These are phyloP conservation scores for Dunaliella primolecta DNA, from an alignment of 139 green algal species.

Conservation along the genomic window DNA sequence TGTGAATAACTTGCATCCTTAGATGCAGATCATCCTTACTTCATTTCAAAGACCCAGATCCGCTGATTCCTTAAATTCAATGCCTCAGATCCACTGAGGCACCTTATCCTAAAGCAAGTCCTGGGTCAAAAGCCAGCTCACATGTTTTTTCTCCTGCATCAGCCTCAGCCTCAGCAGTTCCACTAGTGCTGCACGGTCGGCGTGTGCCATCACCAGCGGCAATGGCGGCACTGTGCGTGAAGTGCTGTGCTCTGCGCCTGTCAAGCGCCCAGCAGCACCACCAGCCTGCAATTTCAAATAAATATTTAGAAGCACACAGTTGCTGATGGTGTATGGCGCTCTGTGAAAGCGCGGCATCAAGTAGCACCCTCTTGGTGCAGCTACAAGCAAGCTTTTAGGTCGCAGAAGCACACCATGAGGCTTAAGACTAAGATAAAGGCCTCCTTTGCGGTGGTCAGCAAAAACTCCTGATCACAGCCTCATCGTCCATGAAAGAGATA, in stretches of 20 bases:
- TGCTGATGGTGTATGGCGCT: no score
- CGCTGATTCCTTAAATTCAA: no score
- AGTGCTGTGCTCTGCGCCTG: background rate
- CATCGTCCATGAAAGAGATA: no score
- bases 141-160: background rate
- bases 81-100: no score
- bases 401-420: background rate
- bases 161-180: background rate
- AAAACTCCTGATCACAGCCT: no score
- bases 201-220: background rate
- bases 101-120: background rate
- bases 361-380: background rate
- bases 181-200: background rate
- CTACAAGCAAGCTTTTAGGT: background rate
- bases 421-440: background rate
- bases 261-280: background rate
- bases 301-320: background rate
- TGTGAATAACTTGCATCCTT: background rate
- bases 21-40: background rate
- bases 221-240: background rate
- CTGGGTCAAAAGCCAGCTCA: background rate
- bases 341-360: background rate
- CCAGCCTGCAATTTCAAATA: background rate
- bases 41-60: background rate
- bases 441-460: background rate